A percentile compares a stretch with the other conserved stretches of the same genome.
These are phyloP conservation scores for Ceraceosorus bombacis DNA, from an alignment of 1,284 basidiomycete species.

Conservation along the genomic window DNA sequence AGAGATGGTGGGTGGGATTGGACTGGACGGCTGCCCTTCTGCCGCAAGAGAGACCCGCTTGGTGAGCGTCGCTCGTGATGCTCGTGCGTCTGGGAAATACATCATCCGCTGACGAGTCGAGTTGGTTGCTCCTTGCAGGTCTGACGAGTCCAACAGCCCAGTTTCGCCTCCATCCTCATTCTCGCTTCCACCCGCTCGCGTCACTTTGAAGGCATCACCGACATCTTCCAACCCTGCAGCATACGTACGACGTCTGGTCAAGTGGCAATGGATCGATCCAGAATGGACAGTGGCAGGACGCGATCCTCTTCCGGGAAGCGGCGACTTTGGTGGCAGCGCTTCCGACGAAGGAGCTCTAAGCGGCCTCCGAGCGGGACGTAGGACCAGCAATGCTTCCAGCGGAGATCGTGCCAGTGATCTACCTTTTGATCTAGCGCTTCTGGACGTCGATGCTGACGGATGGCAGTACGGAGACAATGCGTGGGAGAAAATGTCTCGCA, in stretches of 20 bases:
- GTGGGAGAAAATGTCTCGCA: constrained; percentile 72
- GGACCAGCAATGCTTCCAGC: neutral
- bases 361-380: neutral
- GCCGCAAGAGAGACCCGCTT: constrained; percentile 79
- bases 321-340: neutral
- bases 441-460: constrained; percentile 69
- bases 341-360: neutral
- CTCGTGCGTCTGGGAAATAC: too few relatives aligned
- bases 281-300: constrained; percentile 49
- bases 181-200: constrained; percentile 51
- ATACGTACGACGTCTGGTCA: constrained; percentile 37
- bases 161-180: constrained; percentile 55
- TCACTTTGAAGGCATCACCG: constrained; percentile 39
- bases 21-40: constrained; percentile 88
- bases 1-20: constrained; percentile 68
- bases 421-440: neutral
- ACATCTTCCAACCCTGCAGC: constrained; percentile 33
- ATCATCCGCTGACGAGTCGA: neutral
- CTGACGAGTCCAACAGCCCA: constrained; percentile 48
- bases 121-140: constrained; percentile 18
- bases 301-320: neutral
- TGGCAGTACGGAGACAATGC: constrained; percentile 95
- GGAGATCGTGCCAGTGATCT: neutral
- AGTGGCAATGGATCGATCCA: constrained; percentile 51
- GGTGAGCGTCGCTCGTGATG: constrained; percentile 54